A percentile compares a stretch with the other conserved stretches of the same genome.
Conservation (phyloP, 768 basidiomycete species). For the Boletus pseudo-olivaceus region DNA sequence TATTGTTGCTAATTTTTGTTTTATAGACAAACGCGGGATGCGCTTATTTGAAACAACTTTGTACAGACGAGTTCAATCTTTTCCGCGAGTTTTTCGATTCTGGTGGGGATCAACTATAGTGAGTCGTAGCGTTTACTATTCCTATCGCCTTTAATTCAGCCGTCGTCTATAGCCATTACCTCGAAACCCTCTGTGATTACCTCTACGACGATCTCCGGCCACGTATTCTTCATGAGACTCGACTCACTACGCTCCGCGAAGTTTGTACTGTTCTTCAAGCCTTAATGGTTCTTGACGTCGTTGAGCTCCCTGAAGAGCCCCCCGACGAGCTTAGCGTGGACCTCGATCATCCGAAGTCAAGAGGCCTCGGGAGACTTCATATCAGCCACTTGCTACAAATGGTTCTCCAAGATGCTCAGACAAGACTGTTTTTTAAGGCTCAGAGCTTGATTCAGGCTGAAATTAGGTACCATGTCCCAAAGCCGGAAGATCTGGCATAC, state of each 20-base stretch:
- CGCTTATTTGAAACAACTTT: constrained; percentile 87
- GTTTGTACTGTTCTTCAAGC: constrained; percentile 96
- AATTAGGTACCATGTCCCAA: constrained; percentile 78
- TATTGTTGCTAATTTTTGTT: not conserved
- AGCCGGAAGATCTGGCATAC: constrained; percentile 78
- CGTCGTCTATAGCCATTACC: constrained; percentile 61
- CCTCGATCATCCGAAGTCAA: constrained; percentile 33
- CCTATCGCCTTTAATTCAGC: constrained; percentile 5
- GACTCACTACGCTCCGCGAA: constrained; percentile 84
- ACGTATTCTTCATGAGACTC: constrained; percentile 89
- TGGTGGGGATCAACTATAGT: constrained; percentile 76
- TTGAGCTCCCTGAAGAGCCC: constrained; percentile 33
- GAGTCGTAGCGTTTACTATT: constrained; percentile 24
- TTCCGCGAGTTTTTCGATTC: constrained; percentile 85
- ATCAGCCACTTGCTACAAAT: constrained; percentile 80
- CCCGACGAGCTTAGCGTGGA: constrained; percentile 36
- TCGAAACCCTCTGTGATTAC: constrained; percentile 89
- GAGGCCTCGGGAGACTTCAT: constrained; percentile 60
- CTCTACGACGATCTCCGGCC: constrained; percentile 96
- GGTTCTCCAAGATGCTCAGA: constrained; percentile 95
- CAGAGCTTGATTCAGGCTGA: constrained; percentile 89
- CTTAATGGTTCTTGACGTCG: constrained; percentile 88
- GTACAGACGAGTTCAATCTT: constrained; percentile 83
- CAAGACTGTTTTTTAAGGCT: constrained; percentile 92
- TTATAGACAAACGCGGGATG: constrained; percentile 85